Conservation (phyloP, 495 filamentous ascomycete genomes). For the Tricharina praecox region DNA sequence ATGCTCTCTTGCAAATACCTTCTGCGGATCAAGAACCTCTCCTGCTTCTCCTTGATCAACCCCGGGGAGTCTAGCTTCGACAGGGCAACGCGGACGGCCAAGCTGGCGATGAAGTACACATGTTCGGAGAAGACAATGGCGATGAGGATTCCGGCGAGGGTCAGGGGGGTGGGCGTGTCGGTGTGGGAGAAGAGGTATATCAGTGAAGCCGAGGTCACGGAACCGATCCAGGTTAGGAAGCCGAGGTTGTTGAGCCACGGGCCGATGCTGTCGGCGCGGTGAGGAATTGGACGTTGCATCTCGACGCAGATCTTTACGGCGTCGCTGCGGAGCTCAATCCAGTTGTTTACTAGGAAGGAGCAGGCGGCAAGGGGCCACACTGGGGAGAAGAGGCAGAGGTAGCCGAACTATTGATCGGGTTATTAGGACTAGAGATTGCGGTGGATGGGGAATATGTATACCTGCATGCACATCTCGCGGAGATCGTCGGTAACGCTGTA, state of each 20-base stretch:
- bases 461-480: constrained; percentile 89
- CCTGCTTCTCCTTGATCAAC: constrained; percentile 58
- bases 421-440: background rate
- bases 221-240: constrained; percentile 84
- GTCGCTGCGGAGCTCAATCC: constrained; percentile 84
- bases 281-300: constrained; percentile 73
- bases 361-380: constrained; percentile 79
- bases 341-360: constrained; percentile 90
- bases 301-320: constrained; percentile 87
- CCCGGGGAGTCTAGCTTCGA: constrained; percentile 71
- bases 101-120: constrained; percentile 56
- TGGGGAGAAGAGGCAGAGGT: constrained; percentile 82
- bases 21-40: constrained; percentile 45
- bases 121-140: constrained; percentile 79
- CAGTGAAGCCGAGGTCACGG: constrained; percentile 64
- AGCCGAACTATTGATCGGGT: constrained; percentile 37
- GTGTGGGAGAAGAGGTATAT: constrained; percentile 70
- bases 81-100: constrained; percentile 51
- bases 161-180: constrained; percentile 45
- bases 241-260: constrained; percentile 80
- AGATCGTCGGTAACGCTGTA: constrained; percentile 84
- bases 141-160: constrained; percentile 66
- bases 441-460: constrained; percentile 26
- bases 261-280: constrained; percentile 79
- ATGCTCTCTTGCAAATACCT: constrained; percentile 32